Conservation (phyloP, 305 asterid species). For the Plantago lanceolata region DNA sequence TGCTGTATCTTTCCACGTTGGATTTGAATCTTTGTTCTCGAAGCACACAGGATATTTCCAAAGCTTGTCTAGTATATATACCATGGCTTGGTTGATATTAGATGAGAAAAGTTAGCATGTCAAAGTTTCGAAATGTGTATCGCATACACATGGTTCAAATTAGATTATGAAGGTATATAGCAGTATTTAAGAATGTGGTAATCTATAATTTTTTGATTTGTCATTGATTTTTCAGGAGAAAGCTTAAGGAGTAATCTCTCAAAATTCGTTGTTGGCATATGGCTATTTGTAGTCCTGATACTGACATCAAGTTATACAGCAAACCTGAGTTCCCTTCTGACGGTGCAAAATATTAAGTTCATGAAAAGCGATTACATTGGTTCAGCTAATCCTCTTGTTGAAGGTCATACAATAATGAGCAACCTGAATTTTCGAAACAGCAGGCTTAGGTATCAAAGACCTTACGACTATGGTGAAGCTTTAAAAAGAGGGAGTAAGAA, state of each 20-base stretch:
- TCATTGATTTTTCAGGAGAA: slow-evolving; percentile 28
- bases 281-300: slow-evolving; percentile 44
- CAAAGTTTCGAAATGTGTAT: no score
- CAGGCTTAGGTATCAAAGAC: slow-evolving; percentile 20
- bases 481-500: slow-evolving; percentile 32
- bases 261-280: slow-evolving; percentile 28
- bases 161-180: no score
- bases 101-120: no score
- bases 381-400: background rate
- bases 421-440: slow-evolving; percentile 23
- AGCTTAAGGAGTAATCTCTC: slow-evolving; percentile 25
- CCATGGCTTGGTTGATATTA: no score
- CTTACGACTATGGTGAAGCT: slow-evolving; percentile 26
- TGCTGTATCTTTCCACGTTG: no score
- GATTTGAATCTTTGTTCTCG: no score
- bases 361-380: slow-evolving; percentile 6
- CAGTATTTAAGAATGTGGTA: no score
- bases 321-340: slow-evolving; percentile 26
- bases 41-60: no score
- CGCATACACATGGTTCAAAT: no score
- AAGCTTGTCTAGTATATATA: no score
- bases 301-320: slow-evolving; percentile 46
- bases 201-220: no score
- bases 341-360: slow-evolving; percentile 14
- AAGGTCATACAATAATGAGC: background rate